Base-by-base conservation (phyloP, 1,139 yeast species). In the Yamadazyma spencermartinsiae region DNA sequence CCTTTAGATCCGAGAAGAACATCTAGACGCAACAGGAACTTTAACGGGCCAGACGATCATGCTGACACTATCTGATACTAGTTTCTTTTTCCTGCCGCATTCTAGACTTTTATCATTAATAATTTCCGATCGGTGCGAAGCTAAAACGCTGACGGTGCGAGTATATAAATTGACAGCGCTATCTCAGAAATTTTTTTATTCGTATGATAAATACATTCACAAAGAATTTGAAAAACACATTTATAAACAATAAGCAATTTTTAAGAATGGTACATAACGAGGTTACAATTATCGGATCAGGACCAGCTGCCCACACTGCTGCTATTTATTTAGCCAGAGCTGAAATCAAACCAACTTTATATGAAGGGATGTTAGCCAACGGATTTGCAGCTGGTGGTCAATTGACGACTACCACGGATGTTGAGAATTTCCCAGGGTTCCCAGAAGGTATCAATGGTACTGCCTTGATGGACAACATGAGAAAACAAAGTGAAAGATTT, bases 341-440 rank as follows among this genome's bases (percentile, higher is more conserved):
- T 28, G 98, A 92, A 72, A 81, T 89, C 61, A 83, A 86, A 68
- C 97, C 98, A 26, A 83, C 88, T 27, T 65, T 92, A 54, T 92
- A 87, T 68, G 98, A 92, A 70, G 98, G 98, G 55, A 74, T 92
- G 84, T 71, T 92, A 62, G 98, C 98, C 48, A 92, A 92, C 64
- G 98, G 98, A 49, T 80, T 90, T 52, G 98, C 98, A 36, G 97
- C 98, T 21, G 98, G 98, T 54, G 98, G 98, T 46, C 98, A 92
- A 70, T 77, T 92, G 56, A 92, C 98, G 50, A 92, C 98, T 50
- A 92, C 98, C 47, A 92, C 98, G 13, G 98, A 92, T 55, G 82
- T 86, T 49, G 98, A 92, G 67, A 92, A 92, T 73, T 92, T 90
- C 76, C 98, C 98, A 28, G 98, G 98, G 41, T 92, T 92, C 79